Percentiles rank a stretch among this genome's conserved stretches.
phyloP scores from a whole-genome alignment of 2,329 filamentous ascomycete species.

The Aaosphaeria arxii region DNA sequence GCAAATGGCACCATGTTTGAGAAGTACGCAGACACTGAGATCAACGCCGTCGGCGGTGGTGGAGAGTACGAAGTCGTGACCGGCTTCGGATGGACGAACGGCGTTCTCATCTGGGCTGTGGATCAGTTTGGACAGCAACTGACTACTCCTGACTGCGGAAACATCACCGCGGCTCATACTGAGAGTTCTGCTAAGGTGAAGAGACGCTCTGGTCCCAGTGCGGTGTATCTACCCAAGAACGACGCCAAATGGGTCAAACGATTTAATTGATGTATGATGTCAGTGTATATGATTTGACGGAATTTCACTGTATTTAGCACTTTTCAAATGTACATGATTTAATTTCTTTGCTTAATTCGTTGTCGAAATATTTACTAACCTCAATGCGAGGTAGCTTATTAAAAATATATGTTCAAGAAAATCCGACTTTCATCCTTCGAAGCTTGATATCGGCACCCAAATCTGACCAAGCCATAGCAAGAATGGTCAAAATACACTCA shows the following conservation, averaged over 20 bases:
- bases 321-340: too few species aligned
- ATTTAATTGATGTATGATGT: conserved; percentile 5
- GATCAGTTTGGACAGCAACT: conserved; percentile 60
- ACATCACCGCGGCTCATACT: conserved; percentile 26
- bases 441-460: too few species aligned
- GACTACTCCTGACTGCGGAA: conserved; percentile 49
- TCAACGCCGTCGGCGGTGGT: conserved; percentile 60
- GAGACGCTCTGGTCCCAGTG: conserved; percentile 22
- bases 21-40: conserved; percentile 62
- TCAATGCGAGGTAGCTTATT: too few species aligned
- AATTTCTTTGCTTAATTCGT: too few species aligned
- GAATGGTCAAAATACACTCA: too few species aligned
- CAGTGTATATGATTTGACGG: too few species aligned
- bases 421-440: too few species aligned
- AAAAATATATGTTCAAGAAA: too few species aligned
- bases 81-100: conserved; percentile 70
- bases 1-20: conserved; percentile 65
- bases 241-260: conserved; percentile 33
- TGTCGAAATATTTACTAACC: too few species aligned
- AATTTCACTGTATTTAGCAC: too few species aligned
- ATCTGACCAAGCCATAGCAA: too few species aligned
- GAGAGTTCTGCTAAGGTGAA: conserved; percentile 7
- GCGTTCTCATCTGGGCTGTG: conserved; percentile 64
- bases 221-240: conserved; percentile 24
- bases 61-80: conserved; percentile 69